These are phyloP conservation scores for Podospora sp. DNA, from an alignment of 495 filamentous ascomycete genomes.

Conservation along the genomic window DNA sequence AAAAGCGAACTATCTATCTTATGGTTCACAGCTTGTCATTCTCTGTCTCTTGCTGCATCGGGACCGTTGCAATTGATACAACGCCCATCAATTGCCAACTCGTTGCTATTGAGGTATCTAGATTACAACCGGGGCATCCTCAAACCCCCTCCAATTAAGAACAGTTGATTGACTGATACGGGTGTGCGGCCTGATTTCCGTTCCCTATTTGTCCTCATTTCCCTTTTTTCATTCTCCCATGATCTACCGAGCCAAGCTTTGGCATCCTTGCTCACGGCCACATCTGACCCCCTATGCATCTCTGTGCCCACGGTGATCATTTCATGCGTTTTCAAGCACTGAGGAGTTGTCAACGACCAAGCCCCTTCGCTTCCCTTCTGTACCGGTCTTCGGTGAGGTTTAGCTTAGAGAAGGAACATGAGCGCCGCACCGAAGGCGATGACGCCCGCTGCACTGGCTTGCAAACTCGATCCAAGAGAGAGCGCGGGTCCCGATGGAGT, in stretches of 20 bases:
- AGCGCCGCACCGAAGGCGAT: slow-evolving; percentile 30
- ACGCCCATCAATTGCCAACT: neutral
- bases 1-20: neutral
- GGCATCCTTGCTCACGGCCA: slow-evolving; percentile 4
- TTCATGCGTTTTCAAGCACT: slow-evolving; percentile 4
- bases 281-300: neutral
- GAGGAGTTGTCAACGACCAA: slow-evolving; percentile 10
- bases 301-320: neutral
- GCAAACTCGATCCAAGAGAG: slow-evolving; percentile 19
- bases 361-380: neutral
- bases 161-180: neutral
- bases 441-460: slow-evolving; percentile 20
- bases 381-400: neutral
- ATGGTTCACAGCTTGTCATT: neutral
- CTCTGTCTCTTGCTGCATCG: neutral
- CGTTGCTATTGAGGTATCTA: neutral
- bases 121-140: neutral
- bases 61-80: neutral
- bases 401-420: slow-evolving; percentile 33
- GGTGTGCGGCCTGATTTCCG: neutral
- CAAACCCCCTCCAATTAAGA: neutral
- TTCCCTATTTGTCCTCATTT: slow-evolving; percentile 1
- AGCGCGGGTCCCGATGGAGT: slow-evolving; percentile 1
- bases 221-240: slow-evolving; percentile 1
- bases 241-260: neutral